Conservation (phyloP, 2,329 filamentous ascomycete species). For the Pleomassaria siparia region DNA sequence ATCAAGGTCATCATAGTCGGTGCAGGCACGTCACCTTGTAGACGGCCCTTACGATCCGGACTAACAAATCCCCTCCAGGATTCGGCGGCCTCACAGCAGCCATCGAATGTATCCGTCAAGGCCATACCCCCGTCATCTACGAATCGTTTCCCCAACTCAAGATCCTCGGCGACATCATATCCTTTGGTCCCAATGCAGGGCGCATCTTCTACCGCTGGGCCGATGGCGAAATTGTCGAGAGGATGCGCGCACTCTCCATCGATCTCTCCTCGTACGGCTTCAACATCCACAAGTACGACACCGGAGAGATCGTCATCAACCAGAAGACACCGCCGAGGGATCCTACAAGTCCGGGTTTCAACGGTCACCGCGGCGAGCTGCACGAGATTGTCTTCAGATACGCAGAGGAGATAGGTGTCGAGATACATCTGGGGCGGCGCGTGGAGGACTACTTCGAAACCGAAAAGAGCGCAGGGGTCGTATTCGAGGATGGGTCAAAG, state of each 20-base stretch:
- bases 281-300: constrained; percentile 61
- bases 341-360: constrained; percentile 57
- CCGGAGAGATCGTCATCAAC: constrained; percentile 62
- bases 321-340: constrained; percentile 51
- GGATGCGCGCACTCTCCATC: constrained; percentile 55
- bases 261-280: constrained; percentile 58
- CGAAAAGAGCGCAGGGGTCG: constrained; percentile 53
- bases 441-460: constrained; percentile 60
- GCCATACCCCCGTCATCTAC: constrained; percentile 61
- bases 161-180: constrained; percentile 63
- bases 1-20: constrained; percentile 57
- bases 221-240: constrained; percentile 50
- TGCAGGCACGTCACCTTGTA: constrained; percentile 33
- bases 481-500: constrained; percentile 52
- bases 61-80: constrained; percentile 40
- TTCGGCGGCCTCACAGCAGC: constrained; percentile 65
- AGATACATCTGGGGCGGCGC: constrained; percentile 56
- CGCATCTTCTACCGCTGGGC: constrained; percentile 64
- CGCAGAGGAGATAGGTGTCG: constrained; percentile 56
- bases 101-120: constrained; percentile 64
- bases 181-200: constrained; percentile 62
- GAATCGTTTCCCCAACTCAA: constrained; percentile 61
- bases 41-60: neutral
- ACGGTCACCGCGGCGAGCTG: constrained; percentile 63
- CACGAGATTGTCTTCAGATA: constrained; percentile 62